These are phyloP conservation scores for Fusarium succisae DNA, from an alignment of 2,329 filamentous ascomycete genomes.

Conservation along the genomic window DNA sequence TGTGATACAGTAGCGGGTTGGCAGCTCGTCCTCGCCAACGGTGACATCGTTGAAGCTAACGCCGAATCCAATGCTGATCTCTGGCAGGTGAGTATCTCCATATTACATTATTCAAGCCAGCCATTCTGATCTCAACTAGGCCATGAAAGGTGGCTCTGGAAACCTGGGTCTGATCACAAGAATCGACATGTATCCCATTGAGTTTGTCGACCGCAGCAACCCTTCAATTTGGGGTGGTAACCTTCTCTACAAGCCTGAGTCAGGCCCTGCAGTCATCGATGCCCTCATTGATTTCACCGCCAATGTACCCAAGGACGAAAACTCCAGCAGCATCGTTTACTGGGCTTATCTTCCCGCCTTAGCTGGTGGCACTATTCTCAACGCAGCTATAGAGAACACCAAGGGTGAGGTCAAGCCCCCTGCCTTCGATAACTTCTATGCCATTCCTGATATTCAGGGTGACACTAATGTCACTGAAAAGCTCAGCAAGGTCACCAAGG, in stretches of 20 bases:
- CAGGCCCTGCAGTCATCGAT: conserved; percentile 39
- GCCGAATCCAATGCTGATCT: conserved; percentile 52
- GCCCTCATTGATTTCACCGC: conserved; percentile 47
- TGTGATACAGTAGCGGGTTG: conserved; percentile 55
- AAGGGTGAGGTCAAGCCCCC: conserved; percentile 38
- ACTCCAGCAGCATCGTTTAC: conserved; percentile 47
- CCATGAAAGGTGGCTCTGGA: conserved; percentile 57
- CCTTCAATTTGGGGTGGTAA: conserved; percentile 47
- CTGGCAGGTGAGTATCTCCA: conserved; percentile 44
- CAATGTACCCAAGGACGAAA: conserved; percentile 45
- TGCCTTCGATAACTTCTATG: conserved; percentile 46
- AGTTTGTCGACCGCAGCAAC: conserved; percentile 38
- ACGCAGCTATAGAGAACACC: conserved; percentile 47
- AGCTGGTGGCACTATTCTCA: conserved; percentile 44
- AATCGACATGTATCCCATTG: conserved; percentile 46
- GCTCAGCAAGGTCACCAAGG: conserved; percentile 44
- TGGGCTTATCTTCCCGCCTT: conserved; percentile 46
- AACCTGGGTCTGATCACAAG: conserved; percentile 56
- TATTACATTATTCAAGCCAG: accelerated
- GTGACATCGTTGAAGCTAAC: conserved; percentile 55
- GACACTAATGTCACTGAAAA: conserved; percentile 43
- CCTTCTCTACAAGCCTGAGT: conserved; percentile 38
- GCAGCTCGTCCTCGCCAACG: conserved; percentile 56
- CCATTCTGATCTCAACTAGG: conserved; percentile 30
- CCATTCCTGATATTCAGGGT: conserved; percentile 32